A percentile compares a stretch with the other conserved stretches of the same genome.
Evolutionary conservation across 768 basidiomycete genomes (phyloP).

Genomic region (Agrocybe praecox): DNA sequence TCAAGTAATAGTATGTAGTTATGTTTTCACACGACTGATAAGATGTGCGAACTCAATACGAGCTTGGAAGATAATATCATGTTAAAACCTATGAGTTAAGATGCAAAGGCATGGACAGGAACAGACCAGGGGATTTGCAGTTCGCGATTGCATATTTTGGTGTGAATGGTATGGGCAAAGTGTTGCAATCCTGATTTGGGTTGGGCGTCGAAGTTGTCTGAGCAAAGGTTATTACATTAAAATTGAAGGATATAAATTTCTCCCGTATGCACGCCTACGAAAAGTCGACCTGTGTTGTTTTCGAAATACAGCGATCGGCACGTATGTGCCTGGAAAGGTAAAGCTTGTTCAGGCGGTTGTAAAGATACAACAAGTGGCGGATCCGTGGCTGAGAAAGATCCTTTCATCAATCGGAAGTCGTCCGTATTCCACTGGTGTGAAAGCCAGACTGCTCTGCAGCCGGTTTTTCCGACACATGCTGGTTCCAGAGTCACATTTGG

Average conservation of each 20-base stretch:
- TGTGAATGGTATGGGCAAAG: no score
- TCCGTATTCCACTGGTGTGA: constrained; percentile 52
- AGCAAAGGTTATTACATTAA: constrained; percentile 11
- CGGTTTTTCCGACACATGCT: constrained; percentile 42
- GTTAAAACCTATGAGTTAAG: no score
- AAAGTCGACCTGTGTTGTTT: constrained; percentile 54
- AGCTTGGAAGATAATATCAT: no score
- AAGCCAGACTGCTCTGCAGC: constrained; percentile 54
- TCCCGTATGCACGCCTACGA: constrained; percentile 52
- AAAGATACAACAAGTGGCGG: constrained; percentile 35
- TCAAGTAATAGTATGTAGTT: no score
- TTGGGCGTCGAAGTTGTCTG: no score
- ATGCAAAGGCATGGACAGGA: no score
- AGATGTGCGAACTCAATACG: no score
- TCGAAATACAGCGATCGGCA: constrained; percentile 55
- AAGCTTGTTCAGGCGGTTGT: constrained; percentile 45
- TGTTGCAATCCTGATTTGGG: no score
- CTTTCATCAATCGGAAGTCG: constrained; percentile 52
- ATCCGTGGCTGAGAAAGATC: constrained; percentile 35
- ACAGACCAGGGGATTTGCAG: no score
- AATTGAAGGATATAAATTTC: constrained; percentile 53
- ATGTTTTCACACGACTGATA: no score
- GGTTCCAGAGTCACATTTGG: constrained; percentile 28
- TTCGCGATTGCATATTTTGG: no score
- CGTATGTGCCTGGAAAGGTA: constrained; percentile 52